phyloP scores from a whole-genome alignment of 2,329 filamentous ascomycete species.

The Microthyrium microscopicum region DNA sequence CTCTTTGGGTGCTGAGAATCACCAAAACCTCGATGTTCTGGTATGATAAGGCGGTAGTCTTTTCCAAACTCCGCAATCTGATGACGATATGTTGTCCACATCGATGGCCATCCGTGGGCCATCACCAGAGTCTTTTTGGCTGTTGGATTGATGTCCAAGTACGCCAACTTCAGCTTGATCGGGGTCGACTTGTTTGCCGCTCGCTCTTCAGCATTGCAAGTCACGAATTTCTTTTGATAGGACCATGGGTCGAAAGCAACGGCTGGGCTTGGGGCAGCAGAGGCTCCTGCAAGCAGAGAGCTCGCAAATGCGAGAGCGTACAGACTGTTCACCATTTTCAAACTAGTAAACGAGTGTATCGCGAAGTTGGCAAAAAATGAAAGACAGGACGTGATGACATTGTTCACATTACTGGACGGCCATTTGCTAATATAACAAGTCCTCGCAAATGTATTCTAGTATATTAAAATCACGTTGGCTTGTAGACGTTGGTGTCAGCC shows the following conservation, averaged over 20 bases:
- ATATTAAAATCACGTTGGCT: too few relatives aligned
- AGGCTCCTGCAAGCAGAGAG: background rate
- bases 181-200: background rate
- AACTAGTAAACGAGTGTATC: too few relatives aligned
- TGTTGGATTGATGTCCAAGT: slow-evolving; percentile 8
- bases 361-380: too few relatives aligned
- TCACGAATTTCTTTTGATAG: slow-evolving; percentile 1
- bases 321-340: too few relatives aligned
- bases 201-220: background rate
- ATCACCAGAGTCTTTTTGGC: slow-evolving; percentile 8
- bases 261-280: background rate
- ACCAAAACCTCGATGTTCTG: slow-evolving; percentile 8
- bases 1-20: slow-evolving; percentile 5
- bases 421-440: too few relatives aligned
- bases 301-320: too few relatives aligned
- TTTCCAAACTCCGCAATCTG: slow-evolving; percentile 7
- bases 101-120: slow-evolving; percentile 6
- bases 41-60: slow-evolving; percentile 8
- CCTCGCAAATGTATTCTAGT: too few relatives aligned
- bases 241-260: background rate
- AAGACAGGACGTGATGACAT: too few relatives aligned
- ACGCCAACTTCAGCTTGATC: slow-evolving; percentile 3
- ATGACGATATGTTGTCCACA: slow-evolving; percentile 8
- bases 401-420: too few relatives aligned
- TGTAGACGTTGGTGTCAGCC: too few relatives aligned